phyloP scores from a whole-genome alignment of 768 basidiomycete genomes.

The Xerocomus spinulosus region DNA sequence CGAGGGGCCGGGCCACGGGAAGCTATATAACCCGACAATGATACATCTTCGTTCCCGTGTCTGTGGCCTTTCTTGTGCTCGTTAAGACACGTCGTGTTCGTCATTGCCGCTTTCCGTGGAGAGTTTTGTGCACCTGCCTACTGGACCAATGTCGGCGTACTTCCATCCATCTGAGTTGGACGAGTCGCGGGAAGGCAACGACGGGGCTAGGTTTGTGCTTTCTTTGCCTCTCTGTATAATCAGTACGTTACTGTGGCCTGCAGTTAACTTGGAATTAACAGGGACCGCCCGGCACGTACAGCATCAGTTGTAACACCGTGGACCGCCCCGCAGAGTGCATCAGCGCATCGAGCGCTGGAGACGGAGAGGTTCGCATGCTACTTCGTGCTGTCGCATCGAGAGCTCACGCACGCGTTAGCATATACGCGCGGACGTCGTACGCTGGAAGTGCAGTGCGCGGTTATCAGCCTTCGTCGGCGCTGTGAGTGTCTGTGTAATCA shows the following conservation, averaged over 20 bases:
- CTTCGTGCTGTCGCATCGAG: neutral
- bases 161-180: neutral
- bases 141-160: neutral
- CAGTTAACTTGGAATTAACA: slow-evolving; percentile 4
- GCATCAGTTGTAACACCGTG: slow-evolving; percentile 3
- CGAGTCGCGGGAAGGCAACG: neutral
- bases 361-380: slow-evolving; percentile 3
- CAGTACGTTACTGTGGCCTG: neutral
- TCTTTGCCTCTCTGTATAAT: neutral
- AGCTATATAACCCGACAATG: neutral
- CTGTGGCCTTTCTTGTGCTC: neutral
- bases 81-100: no score
- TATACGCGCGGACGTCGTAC: neutral
- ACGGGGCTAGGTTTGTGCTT: slow-evolving; percentile 6
- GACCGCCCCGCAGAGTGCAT: neutral
- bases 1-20: no score
- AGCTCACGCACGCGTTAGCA: slow-evolving; percentile 2
- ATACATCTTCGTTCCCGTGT: neutral
- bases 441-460: neutral
- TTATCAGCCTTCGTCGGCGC: neutral
- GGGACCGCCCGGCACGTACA: slow-evolving; percentile 1
- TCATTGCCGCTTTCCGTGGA: no score
- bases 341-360: neutral
- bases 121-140: no score
- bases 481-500: neutral